Percentiles rank a stretch among this genome's conserved stretches.
Conservation (phyloP, 345 rosid genomes). For the Cardamine occulta region DNA sequence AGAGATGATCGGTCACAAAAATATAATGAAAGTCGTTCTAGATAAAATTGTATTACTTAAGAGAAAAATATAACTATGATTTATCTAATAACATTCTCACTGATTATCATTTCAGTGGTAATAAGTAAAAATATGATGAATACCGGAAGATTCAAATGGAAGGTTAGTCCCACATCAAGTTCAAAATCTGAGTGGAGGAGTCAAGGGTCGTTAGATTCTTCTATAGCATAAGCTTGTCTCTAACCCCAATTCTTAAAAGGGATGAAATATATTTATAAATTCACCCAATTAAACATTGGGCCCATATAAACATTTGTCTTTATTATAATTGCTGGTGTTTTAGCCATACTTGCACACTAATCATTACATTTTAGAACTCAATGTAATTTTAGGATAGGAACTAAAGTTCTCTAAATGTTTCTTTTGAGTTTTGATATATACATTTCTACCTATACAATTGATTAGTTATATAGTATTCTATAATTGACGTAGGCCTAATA, state of each 20-base stretch:
- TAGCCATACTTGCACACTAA: slow-evolving; percentile 5
- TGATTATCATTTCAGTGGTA: slow-evolving; percentile 5
- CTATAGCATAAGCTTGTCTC: slow-evolving; percentile 33
- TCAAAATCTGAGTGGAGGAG: slow-evolving; percentile 42
- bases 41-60: neutral
- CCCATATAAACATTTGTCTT: slow-evolving; percentile 8
- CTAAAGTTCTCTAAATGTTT: neutral
- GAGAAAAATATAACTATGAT: neutral
- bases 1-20: neutral
- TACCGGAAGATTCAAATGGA: slow-evolving; percentile 18
- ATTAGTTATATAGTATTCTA: slow-evolving; percentile 5
- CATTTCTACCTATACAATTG: slow-evolving; percentile 1
- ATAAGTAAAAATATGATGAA: slow-evolving; percentile 8
- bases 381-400: slow-evolving; percentile 17
- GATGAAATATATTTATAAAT: slow-evolving; percentile 23
- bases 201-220: slow-evolving; percentile 40
- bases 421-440: neutral
- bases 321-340: neutral
- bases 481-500: slow-evolving; percentile 13
- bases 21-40: neutral
- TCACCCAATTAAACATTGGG: neutral
- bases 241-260: slow-evolving; percentile 31
- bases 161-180: slow-evolving; percentile 37
- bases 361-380: slow-evolving; percentile 35
- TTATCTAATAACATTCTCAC: slow-evolving; percentile 12